Evolutionary conservation across 1,284 basidiomycete genomes (phyloP).

Genomic region (Coniferiporia sulphurascens): DNA sequence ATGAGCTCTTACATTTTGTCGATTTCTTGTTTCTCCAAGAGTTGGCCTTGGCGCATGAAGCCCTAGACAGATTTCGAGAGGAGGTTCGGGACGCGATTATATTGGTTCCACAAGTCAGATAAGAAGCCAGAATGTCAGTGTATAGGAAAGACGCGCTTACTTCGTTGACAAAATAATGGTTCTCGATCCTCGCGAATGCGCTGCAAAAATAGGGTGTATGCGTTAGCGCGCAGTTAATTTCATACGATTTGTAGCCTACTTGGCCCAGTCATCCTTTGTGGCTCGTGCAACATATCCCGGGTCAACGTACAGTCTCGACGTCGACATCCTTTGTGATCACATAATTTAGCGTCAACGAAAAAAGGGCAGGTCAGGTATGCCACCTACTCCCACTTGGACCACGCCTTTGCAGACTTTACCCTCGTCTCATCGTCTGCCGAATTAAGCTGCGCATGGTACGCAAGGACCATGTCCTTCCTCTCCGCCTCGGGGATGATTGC

Average conservation of each 20-base stretch:
- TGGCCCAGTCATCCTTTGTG: slow-evolving; percentile 70
- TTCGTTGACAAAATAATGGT: slow-evolving; percentile 86
- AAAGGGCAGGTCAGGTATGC: neutral
- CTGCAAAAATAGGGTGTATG: slow-evolving; percentile 31
- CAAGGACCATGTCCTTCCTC: slow-evolving; percentile 73
- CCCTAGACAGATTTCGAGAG: slow-evolving; percentile 40
- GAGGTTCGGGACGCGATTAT: too few relatives aligned
- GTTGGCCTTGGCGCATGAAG: slow-evolving; percentile 87
- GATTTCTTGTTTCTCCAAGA: slow-evolving; percentile 79
- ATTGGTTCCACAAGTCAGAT: too few relatives aligned
- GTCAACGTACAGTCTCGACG: slow-evolving; percentile 70
- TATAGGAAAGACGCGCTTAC: slow-evolving; percentile 32
- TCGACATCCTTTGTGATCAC: slow-evolving; percentile 58
- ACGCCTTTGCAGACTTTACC: slow-evolving; percentile 75
- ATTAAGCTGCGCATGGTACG: slow-evolving; percentile 82
- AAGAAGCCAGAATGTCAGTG: too few relatives aligned
- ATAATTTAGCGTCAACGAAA: too few relatives aligned
- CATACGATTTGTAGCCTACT: slow-evolving; percentile 39
- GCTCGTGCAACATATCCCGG: slow-evolving; percentile 64
- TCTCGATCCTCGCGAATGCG: slow-evolving; percentile 88
- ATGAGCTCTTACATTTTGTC: slow-evolving; percentile 73
- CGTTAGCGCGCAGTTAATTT: neutral
- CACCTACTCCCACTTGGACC: slow-evolving; percentile 86
- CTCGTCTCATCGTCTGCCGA: slow-evolving; percentile 66
- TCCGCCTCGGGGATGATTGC: slow-evolving; percentile 78